Conservation (phyloP, 1,139 yeast genomes). For the Spencermartinsiella ligniputridi region DNA sequence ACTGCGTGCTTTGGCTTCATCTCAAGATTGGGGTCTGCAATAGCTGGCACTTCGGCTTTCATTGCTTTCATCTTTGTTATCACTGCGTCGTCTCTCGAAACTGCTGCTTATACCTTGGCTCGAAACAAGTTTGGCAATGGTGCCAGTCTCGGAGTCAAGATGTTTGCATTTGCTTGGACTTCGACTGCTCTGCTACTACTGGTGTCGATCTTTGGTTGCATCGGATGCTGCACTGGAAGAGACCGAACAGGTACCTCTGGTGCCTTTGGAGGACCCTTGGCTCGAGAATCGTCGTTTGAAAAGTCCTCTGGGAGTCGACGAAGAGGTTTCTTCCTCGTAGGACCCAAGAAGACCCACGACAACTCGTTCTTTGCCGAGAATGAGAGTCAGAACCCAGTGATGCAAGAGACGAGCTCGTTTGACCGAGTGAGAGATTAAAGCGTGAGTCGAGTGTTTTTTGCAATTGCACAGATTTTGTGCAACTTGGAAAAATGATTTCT, state of each 20-base stretch:
- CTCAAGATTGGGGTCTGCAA: constrained; percentile 31
- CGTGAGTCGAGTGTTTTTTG: too few relatives aligned
- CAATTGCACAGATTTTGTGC: too few relatives aligned
- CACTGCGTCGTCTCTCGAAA: constrained; percentile 56
- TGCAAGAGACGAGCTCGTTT: constrained; percentile 19
- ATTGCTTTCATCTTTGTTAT: constrained; percentile 50
- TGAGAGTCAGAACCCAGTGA: constrained; percentile 23
- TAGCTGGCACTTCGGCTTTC: constrained; percentile 35
- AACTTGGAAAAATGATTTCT: too few relatives aligned
- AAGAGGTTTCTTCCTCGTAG: constrained; percentile 18
- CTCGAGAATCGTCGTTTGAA: constrained; percentile 11
- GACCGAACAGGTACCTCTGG: constrained; percentile 11
- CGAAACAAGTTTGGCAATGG: constrained; percentile 49
- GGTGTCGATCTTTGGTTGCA: constrained; percentile 30
- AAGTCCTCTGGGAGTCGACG: constrained; percentile 8
- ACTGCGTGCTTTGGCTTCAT: constrained; percentile 35
- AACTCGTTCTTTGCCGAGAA: constrained; percentile 15
- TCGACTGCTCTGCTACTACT: constrained; percentile 46
- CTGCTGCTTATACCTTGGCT: constrained; percentile 64
- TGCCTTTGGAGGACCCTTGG: constrained; percentile 7
- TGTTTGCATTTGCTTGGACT: constrained; percentile 66
- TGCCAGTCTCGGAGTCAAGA: constrained; percentile 53
- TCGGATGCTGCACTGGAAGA: constrained; percentile 25
- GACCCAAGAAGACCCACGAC: constrained; percentile 9
- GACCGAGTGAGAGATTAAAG: constrained; percentile 14